Percentiles rank a stretch among this genome's conserved stretches.
These are phyloP conservation scores for Hamigera avellanea DNA, from an alignment of 495 filamentous ascomycete species.

Conservation along the genomic window DNA sequence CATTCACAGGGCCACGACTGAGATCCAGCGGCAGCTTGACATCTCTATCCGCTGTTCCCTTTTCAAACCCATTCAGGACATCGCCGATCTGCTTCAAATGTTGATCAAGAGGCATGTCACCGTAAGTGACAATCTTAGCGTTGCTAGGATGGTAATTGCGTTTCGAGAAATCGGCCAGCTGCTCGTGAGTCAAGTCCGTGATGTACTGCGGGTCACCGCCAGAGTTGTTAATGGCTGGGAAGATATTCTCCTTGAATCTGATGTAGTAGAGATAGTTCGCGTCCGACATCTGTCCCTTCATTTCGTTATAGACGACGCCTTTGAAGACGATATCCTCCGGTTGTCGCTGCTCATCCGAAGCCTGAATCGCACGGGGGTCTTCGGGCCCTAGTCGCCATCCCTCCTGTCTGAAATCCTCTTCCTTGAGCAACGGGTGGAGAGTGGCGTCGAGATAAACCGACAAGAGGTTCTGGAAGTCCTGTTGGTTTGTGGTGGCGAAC, in stretches of 20 bases:
- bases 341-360: constrained; percentile 21
- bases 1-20: constrained; percentile 46
- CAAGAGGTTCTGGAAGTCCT: constrained; percentile 91
- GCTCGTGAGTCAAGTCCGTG: constrained; percentile 81
- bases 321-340: constrained; percentile 71
- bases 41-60: constrained; percentile 53
- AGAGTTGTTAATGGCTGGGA: constrained; percentile 87
- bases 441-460: constrained; percentile 96
- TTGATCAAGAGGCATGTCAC: constrained; percentile 73
- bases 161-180: constrained; percentile 74
- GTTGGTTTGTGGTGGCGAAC: constrained; percentile 92
- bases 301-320: constrained; percentile 98
- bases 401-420: constrained; percentile 90
- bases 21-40: constrained; percentile 70
- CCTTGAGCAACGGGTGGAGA: constrained; percentile 72
- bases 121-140: constrained; percentile 88
- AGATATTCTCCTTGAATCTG: constrained; percentile 84
- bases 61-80: constrained; percentile 58
- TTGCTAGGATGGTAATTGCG: constrained; percentile 96
- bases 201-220: constrained; percentile 94
- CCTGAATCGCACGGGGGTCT: constrained; percentile 50
- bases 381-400: constrained; percentile 93
- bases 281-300: constrained; percentile 99
- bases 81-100: constrained; percentile 69
- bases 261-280: constrained; percentile 94